These are phyloP conservation scores for Arctium minus DNA, from an alignment of 129 eudicot species.

Conservation along the genomic window DNA sequence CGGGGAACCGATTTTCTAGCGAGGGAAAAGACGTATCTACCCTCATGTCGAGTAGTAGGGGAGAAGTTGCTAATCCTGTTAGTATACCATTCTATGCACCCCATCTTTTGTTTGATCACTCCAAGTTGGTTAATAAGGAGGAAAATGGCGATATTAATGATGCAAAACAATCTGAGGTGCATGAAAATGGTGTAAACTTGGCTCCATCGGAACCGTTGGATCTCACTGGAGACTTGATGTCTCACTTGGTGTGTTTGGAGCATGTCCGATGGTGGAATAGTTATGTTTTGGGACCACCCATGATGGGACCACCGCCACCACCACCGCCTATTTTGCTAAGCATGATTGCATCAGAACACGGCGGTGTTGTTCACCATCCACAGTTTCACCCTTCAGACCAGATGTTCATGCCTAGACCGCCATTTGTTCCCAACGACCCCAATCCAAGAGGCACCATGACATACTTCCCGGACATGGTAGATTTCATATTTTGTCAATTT, in stretches of 20 bases:
- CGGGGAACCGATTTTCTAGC: constrained; percentile 24
- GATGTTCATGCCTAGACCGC: constrained; percentile 27
- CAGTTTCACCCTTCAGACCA: constrained; percentile 30
- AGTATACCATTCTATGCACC: constrained; percentile 39
- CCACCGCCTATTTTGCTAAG: constrained; percentile 27
- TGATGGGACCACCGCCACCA: constrained; percentile 37
- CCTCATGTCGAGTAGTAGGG: constrained; percentile 3
- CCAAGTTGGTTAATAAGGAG: constrained; percentile 20
- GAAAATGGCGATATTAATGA: constrained; percentile 10
- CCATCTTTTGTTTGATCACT: constrained; percentile 39
- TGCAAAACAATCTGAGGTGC: constrained; percentile 20
- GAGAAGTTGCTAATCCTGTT: constrained; percentile 17
- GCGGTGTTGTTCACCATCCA: constrained; percentile 29
- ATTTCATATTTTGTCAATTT: not conserved
- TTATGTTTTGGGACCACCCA: constrained; percentile 21
- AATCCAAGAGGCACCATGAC: not conserved
- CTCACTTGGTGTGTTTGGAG: constrained; percentile 44
- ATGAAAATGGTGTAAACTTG: constrained; percentile 1
- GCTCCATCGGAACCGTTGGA: constrained; percentile 37
- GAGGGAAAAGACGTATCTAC: constrained; percentile 46
- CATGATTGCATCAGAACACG: constrained; percentile 43
- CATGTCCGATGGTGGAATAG: constrained; percentile 50
- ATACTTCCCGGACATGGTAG: constrained; percentile 13
- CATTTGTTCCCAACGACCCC: constrained; percentile 14
- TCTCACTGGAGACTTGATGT: constrained; percentile 60